A percentile compares a stretch with the other conserved stretches of the same genome.
phyloP scores from a whole-genome alignment of 106 monocot species.

The Dendrobium nobile region DNA sequence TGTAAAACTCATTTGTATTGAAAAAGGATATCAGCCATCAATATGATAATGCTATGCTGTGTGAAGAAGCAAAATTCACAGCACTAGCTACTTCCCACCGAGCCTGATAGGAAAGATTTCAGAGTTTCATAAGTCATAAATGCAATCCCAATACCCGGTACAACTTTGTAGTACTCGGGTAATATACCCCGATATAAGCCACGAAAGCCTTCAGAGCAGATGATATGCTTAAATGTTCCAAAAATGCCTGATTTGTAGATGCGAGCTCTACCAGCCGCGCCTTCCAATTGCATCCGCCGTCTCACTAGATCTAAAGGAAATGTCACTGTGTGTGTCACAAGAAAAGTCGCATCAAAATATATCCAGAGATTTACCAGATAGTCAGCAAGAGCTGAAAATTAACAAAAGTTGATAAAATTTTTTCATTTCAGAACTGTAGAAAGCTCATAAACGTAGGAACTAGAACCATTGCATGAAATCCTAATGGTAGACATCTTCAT shows the following conservation, averaged over 20 bases:
- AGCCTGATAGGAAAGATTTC: slow-evolving; percentile 21
- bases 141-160: slow-evolving; percentile 72
- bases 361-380: too few relatives aligned
- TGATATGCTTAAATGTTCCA: slow-evolving; percentile 55
- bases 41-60: background rate
- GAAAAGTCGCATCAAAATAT: background rate
- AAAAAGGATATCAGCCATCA: background rate
- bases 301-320: slow-evolving; percentile 87
- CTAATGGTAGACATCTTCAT: too few relatives aligned
- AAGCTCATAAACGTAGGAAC: too few relatives aligned
- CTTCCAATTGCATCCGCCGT: slow-evolving; percentile 73
- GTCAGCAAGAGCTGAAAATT: too few relatives aligned
- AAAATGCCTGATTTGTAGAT: slow-evolving; percentile 58
- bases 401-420: too few relatives aligned
- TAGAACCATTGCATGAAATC: too few relatives aligned
- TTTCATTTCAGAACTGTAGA: too few relatives aligned
- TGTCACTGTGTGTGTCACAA: slow-evolving; percentile 32
- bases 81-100: background rate
- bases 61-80: background rate
- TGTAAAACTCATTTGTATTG: background rate
- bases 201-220: slow-evolving; percentile 58
- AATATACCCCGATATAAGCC: slow-evolving; percentile 79
- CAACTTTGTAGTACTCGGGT: slow-evolving; percentile 80
- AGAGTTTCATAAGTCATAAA: slow-evolving; percentile 80
- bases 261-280: slow-evolving; percentile 53